Conservation (phyloP, 75 land plant genomes). For the Pinus tabuliformis region DNA sequence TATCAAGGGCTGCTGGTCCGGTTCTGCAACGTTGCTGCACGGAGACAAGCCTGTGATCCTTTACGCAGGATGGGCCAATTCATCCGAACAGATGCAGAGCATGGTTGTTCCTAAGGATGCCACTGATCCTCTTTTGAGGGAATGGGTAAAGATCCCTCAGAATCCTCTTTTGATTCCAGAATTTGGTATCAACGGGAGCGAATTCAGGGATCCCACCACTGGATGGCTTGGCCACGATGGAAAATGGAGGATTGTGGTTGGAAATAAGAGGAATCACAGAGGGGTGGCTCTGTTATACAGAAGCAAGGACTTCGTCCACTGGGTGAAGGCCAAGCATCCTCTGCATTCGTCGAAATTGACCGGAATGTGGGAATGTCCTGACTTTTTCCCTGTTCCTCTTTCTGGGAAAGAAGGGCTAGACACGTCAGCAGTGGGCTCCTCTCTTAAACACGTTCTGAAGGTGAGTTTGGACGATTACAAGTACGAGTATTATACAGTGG, state of each 20-base stretch:
- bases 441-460: constrained; percentile 66
- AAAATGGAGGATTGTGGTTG: constrained; percentile 30
- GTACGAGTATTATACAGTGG: constrained; percentile 40
- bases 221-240: constrained; percentile 40
- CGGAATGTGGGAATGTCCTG: constrained; percentile 88
- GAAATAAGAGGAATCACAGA: constrained; percentile 10
- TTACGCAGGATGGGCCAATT: constrained; percentile 38
- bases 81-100: constrained; percentile 8
- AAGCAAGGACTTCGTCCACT: constrained; percentile 47
- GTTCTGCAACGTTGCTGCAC: constrained; percentile 56
- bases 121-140: constrained; percentile 30
- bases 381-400: constrained; percentile 63
- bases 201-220: constrained; percentile 52
- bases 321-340: constrained; percentile 33
- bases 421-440: constrained; percentile 25
- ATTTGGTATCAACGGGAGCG: constrained; percentile 11
- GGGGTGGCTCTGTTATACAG: constrained; percentile 41
- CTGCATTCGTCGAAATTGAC: constrained; percentile 31
- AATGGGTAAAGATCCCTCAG: constrained; percentile 34
- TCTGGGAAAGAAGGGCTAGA: constrained; percentile 25
- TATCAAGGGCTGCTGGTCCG: constrained; percentile 72
- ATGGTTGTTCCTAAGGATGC: constrained; percentile 34
- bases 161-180: constrained; percentile 35
- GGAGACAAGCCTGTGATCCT: constrained; percentile 35
- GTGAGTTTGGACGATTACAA: constrained; percentile 33